Evolutionary conservation across 768 basidiomycete genomes (phyloP), one percentile per base, ranked within the genome.

Genomic region (Rhodosporidiobolus sp.): DNA sequence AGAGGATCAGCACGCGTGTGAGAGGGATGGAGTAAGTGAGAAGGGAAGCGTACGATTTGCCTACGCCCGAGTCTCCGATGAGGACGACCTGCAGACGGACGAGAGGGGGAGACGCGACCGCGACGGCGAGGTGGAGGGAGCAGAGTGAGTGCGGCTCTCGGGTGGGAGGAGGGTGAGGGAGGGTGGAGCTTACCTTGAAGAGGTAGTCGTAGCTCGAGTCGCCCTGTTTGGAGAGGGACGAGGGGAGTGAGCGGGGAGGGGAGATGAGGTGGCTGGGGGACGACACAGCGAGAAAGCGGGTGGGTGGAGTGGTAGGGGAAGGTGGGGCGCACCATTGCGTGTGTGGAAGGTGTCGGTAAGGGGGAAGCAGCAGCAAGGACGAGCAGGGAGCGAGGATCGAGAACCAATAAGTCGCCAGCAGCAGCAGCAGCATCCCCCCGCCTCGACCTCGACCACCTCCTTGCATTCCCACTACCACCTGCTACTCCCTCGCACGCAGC

Each of bases 41-140:
- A 38, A 30, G 53, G 35, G n/a, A 43, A 9, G 48, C 32, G 45
- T 60, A 63, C 68, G 62, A 43, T 11, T 99, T 99, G 82, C 95
- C 95, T 80, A 99, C 95, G 74, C 95, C 95, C 74, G 94, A 96
- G 83, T 99, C 95, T 81, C 95, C 95, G 84, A 98, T 97, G 76
- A 99, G 87, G 78, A 99, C 95, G 78, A 97, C 92, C 95, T 98
- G 72, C 20, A 7, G 16, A 20, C 64, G 0, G 52, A 48, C 43
- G 34, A 35, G 49, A 55, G 30, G 26, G 30, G 49, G 14, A 55
- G 17, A 28, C 19, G 43, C n/a, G 61, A 38, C 24, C 53, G 56
- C 24, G 43, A 26, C n/a, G n/a, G 45, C 50, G 8, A 11, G 24
- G 56, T 32, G 46, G 9, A 45, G 30, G 28, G 11, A 26, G 6